Conservation (phyloP, 805 yeast genomes). For the Wickerhamiella shivajii region DNA sequence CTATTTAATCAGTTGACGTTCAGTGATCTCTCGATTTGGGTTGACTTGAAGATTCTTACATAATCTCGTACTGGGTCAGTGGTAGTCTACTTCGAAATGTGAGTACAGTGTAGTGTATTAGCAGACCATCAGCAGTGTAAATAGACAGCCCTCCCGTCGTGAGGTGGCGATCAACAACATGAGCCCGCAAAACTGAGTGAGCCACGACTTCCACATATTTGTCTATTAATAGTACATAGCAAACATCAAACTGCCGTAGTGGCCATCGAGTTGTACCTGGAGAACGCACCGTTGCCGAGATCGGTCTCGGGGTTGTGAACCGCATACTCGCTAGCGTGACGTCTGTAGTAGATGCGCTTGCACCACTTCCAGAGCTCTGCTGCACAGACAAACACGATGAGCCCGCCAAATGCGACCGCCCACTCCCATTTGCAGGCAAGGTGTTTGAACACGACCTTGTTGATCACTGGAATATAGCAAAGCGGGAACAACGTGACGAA, state of each 20-base stretch:
- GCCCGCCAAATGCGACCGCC: slow-evolving; percentile 52
- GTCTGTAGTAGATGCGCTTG: slow-evolving; percentile 42
- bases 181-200: too few relatives aligned
- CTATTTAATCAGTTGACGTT: slow-evolving; percentile 1
- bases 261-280: slow-evolving; percentile 1
- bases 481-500: slow-evolving; percentile 63
- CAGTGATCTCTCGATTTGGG: neutral
- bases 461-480: slow-evolving; percentile 79
- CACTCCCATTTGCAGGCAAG: slow-evolving; percentile 61
- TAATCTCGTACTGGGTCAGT: too few relatives aligned
- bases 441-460: slow-evolving; percentile 60
- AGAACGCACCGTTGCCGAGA: slow-evolving; percentile 1
- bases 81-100: too few relatives aligned
- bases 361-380: slow-evolving; percentile 53
- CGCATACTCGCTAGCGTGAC: slow-evolving; percentile 21
- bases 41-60: too few relatives aligned
- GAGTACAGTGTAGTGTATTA: too few relatives aligned
- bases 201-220: too few relatives aligned
- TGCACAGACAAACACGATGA: slow-evolving; percentile 42
- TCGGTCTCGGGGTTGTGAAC: slow-evolving; percentile 52
- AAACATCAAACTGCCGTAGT: too few relatives aligned
- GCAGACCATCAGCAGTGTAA: too few relatives aligned
- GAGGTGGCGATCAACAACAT: too few relatives aligned
- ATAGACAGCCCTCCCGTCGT: too few relatives aligned
- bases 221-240: too few relatives aligned